Base-by-base conservation (phyloP, 2,329 filamentous ascomycete genomes). In the Diaporthe destruens region DNA sequence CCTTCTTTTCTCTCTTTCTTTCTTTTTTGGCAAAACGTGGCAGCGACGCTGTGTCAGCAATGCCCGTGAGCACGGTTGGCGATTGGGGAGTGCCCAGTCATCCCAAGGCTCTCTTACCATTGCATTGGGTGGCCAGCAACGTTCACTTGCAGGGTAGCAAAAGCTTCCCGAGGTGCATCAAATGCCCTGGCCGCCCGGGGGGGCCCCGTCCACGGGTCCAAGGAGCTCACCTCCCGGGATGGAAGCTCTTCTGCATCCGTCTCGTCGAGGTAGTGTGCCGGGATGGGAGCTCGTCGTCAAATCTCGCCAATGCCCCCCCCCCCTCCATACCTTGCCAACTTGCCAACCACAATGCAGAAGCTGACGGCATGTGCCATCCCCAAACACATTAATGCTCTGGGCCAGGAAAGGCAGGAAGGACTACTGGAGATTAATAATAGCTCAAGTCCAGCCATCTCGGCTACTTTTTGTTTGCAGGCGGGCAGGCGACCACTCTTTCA, bases 111-210 rank as follows among this genome's bases (percentile, higher is more conserved):
- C 20, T 44, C 29, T 29, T 55, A 54, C 56, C 49, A 69, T 57
- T 18, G 44, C 39, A 59, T 68, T 65, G 55, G 49, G 69, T 66
- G 61, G 71, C 71, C 72, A 54, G 57, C 69, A 66, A 51, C 49
- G 39, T 71, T 65, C 63, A 61, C 69, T 56, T 55, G 55, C 56
- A 74, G 49, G 61, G 63, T 69, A 72, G 63, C 69, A 74, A 39
- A 63, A 72, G 63, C 54, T 66, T 74, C 72, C 69, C 72, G 72
- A 69, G 69, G 44, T 72, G 69, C 72, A 65, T 69, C 69, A 39
- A 39, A 65, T 44, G 56, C 55, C 54, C 34, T 49, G 55, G 57
- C 69, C 55, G 54, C 54, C 61, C 54, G 61, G 49, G 69, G 56
- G 36, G 49, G 6, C 65, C 65, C 72, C 72, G 61, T 65, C 16